Base-by-base conservation (phyloP, 225 moss, liverwort and hornwort species). In the Polytrichum commune region DNA sequence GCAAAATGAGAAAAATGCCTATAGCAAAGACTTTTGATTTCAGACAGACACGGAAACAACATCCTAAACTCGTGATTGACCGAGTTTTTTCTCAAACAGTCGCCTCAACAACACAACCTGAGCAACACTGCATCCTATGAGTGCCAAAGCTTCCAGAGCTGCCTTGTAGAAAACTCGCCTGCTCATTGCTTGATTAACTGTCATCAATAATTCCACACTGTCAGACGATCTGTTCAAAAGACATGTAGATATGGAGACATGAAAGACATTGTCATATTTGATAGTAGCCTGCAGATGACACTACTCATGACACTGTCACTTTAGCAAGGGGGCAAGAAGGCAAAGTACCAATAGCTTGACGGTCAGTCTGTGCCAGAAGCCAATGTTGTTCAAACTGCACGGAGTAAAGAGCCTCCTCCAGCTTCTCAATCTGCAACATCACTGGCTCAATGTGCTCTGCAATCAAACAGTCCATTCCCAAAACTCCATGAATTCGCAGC, bases 371-470 rank as follows among this genome's bases (percentile, higher is more conserved):
- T 26, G 95, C 95, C 16, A 80, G 54, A 25, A 95, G 91, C 95
- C 95, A 95, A 68, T 95, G 95, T 65, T 93, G 93, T 80, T 91
- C 95, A 78, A 95, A 95, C 67, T 90, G 86, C 73, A 95, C 90
- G 9, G 85, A 85, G 72, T 93, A 95, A 27, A 95, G 76, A 8
- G 95, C 83, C 72, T 93, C 90, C 76, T 93, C 91, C 28, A 95
- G 79, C 69, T 77, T 79, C 70, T 78, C 73, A 64, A 95, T 83
- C 77, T 90, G 93, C 69, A 79, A 5, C 93, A 91, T 91, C 75
- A 95, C 65, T 26, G 91, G 95, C 67, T 80, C 78, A 56, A 95
- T 83, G 74, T 95, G 93, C 76, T 93, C 95, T 95, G 89, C 76
- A 83, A 55, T 65, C 57, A 60, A 74, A 19, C 60, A 62, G 77